phyloP scores from a whole-genome alignment of 148 eudicot genomes.

The Arctostaphylos glauca region DNA sequence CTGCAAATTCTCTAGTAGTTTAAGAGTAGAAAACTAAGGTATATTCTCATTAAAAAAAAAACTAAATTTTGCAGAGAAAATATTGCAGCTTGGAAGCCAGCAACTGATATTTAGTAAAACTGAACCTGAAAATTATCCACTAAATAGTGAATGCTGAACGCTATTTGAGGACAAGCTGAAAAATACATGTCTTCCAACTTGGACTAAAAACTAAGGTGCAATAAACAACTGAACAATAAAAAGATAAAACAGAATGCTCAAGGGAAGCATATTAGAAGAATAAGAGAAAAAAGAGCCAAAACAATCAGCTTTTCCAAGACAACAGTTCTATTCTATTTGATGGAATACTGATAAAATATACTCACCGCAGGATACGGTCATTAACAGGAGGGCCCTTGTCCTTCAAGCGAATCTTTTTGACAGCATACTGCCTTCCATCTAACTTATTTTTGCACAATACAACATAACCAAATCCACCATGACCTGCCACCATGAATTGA shows the following conservation, averaged over 20 bases:
- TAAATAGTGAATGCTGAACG: background rate
- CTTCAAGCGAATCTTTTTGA: constrained; percentile 89
- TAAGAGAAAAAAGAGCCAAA: background rate
- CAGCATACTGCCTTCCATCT: constrained; percentile 95
- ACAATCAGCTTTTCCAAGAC: background rate
- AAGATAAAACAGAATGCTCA: background rate
- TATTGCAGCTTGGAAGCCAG: background rate
- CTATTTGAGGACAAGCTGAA: background rate
- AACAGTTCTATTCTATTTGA: background rate
- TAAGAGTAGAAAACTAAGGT: background rate
- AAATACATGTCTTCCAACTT: background rate
- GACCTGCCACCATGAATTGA: constrained; percentile 52
- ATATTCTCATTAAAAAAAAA: background rate
- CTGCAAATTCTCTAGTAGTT: background rate
- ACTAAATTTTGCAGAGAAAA: background rate
- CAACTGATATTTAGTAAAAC: background rate
- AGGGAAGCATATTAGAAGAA: background rate
- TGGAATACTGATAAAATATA: constrained; percentile 2
- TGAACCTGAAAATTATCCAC: background rate
- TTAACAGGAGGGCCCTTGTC: constrained; percentile 73
- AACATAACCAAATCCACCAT: constrained; percentile 94
- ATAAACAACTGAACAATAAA: background rate
- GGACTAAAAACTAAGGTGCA: background rate
- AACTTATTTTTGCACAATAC: constrained; percentile 92
- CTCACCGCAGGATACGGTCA: constrained; percentile 88